A percentile compares a stretch with the other conserved stretches of the same genome.
These are phyloP conservation scores for Penicillium fimorum DNA, from an alignment of 495 filamentous ascomycete species.

Conservation along the genomic window DNA sequence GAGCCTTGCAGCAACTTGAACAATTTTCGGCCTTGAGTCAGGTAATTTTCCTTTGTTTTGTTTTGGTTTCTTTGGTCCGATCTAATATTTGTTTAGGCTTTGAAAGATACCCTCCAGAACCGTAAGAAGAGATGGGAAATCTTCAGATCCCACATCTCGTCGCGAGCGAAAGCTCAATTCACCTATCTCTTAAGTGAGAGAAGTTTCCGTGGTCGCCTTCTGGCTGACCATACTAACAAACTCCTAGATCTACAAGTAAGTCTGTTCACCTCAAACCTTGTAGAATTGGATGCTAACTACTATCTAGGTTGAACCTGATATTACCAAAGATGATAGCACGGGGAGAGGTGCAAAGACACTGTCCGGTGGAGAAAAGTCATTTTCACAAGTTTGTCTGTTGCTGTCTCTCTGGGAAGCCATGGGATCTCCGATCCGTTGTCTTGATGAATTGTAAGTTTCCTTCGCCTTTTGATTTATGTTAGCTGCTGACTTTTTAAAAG, in stretches of 20 bases:
- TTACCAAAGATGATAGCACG: conserved; percentile 59
- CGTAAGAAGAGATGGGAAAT: conserved; percentile 73
- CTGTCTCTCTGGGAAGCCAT: conserved; percentile 96
- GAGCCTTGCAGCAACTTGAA: conserved; percentile 45
- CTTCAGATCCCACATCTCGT: conserved; percentile 81
- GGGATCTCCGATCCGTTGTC: conserved; percentile 88
- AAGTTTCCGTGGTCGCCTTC: conserved; percentile 78
- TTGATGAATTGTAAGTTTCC: conserved; percentile 82
- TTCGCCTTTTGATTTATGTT: background rate
- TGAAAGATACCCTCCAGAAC: conserved; percentile 65
- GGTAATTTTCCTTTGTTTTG: conserved; percentile 27
- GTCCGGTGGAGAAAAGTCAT: conserved; percentile 95
- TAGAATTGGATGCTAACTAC: conserved; percentile 9
- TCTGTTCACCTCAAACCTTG: background rate
- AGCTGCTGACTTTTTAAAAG: conserved; percentile 37
- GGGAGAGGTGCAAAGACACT: conserved; percentile 86
- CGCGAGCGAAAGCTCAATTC: conserved; percentile 80
- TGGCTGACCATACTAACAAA: conserved; percentile 71
- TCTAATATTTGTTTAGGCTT: conserved; percentile 32
- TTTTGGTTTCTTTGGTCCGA: background rate
- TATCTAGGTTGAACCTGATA: conserved; percentile 70
- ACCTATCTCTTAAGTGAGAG: conserved; percentile 83
- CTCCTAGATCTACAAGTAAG: conserved; percentile 71
- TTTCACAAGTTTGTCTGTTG: conserved; percentile 91
- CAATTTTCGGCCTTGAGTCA: conserved; percentile 54